Percentiles rank a stretch among this genome's conserved stretches.
These are phyloP conservation scores for Mytilinidion resinicola DNA, from an alignment of 495 filamentous ascomycete species.

Conservation along the genomic window DNA sequence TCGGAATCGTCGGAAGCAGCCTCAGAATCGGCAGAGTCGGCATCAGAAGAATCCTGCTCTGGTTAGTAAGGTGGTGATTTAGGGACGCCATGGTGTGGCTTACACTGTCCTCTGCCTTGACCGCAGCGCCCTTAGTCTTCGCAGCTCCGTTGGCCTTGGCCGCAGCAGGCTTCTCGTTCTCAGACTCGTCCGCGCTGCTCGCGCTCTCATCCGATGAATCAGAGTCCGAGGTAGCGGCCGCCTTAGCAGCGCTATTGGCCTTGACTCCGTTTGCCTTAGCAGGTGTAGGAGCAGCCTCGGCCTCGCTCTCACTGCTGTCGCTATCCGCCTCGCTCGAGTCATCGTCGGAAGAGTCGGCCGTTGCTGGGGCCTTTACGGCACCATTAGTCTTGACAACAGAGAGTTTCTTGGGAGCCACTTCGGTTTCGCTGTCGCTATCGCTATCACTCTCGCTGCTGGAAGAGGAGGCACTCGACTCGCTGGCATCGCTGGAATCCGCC, in stretches of 20 bases:
- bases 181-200: conserved; percentile 22
- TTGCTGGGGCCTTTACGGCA: conserved; percentile 25
- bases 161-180: conserved; percentile 16
- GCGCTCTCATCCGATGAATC: conserved; percentile 16
- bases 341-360: conserved; percentile 33
- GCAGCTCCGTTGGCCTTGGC: conserved; percentile 9
- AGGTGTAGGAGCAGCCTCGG: conserved; percentile 35
- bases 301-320: conserved; percentile 35
- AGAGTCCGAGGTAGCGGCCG: conserved; percentile 13
- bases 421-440: conserved; percentile 31
- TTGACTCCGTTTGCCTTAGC: conserved; percentile 35
- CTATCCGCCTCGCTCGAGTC: conserved; percentile 23
- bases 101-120: conserved; percentile 24
- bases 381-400: conserved; percentile 30
- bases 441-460: conserved; percentile 27
- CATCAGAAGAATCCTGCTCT: conserved; percentile 4
- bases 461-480: conserved; percentile 17
- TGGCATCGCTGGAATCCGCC: conserved; percentile 23
- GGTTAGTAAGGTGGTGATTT: neutral
- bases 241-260: conserved; percentile 15
- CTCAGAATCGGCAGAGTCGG: conserved; percentile 22
- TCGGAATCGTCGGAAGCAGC: conserved; percentile 30
- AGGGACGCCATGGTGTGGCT: neutral
- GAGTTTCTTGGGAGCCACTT: conserved; percentile 27
- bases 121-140: conserved; percentile 10